These are phyloP conservation scores for Nemania serpens DNA, from an alignment of 2,329 filamentous ascomycete species.

Conservation along the genomic window DNA sequence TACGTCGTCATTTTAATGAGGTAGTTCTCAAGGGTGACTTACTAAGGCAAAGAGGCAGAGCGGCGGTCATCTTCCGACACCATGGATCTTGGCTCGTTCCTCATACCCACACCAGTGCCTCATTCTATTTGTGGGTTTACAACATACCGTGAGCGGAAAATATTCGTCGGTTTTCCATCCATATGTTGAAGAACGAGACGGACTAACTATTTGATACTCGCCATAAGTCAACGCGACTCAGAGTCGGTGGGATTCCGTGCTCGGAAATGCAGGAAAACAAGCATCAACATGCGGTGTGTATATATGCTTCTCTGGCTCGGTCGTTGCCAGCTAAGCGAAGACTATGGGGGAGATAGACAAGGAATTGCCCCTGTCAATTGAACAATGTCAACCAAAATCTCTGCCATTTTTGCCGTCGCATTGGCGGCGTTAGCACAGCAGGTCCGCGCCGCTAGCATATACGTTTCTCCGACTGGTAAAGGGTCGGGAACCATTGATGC, in stretches of 20 bases:
- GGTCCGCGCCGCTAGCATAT: conserved; percentile 45
- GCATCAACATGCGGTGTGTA: not conserved
- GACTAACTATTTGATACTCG: not conserved
- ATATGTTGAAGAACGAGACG: not conserved
- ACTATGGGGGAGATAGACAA: not conserved
- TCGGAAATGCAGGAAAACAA: not conserved
- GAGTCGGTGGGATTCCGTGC: not conserved
- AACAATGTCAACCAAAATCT: conserved; percentile 13
- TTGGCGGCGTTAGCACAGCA: conserved; percentile 3
- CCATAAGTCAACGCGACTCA: not conserved
- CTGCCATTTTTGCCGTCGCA: not conserved
- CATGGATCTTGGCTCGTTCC: conserved; percentile 3
- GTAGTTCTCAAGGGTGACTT: no score
- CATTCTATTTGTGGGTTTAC: conserved; percentile 22
- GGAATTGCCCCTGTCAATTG: not conserved
- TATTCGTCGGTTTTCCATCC: conserved; percentile 4
- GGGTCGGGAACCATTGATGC: conserved; percentile 45
- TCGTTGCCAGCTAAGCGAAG: not conserved
- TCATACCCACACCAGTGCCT: conserved; percentile 14
- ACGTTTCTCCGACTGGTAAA: conserved; percentile 51
- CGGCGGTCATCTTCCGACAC: conserved; percentile 7
- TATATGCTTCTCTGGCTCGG: conserved; percentile 8
- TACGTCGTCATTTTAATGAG: no score
- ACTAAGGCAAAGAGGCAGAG: no score
- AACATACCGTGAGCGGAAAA: conserved; percentile 16